Evolutionary conservation across 768 basidiomycete species (phyloP).

Genomic region (Kwoniella mangroviensis): DNA sequence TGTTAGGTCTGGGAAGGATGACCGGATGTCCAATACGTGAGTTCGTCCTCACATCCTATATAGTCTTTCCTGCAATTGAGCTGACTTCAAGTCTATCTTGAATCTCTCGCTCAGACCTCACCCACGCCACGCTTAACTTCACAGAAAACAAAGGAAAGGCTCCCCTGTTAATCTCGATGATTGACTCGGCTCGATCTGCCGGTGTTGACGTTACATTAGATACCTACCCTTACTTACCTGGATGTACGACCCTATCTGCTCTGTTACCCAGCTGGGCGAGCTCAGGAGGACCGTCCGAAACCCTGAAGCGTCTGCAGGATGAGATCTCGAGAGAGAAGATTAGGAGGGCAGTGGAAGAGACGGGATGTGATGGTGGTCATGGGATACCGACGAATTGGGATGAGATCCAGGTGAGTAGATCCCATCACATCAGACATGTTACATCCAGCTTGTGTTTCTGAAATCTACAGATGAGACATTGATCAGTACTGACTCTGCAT

Average conservation of each 20-base stretch:
- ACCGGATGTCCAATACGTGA: conserved; percentile 52
- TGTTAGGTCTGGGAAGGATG: conserved; percentile 43
- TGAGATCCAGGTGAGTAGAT: conserved; percentile 47
- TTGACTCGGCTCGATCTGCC: conserved; percentile 35
- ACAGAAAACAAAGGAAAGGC: conserved; percentile 50
- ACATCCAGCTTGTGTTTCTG: not conserved
- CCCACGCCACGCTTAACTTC: conserved; percentile 56
- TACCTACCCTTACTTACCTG: conserved; percentile 55
- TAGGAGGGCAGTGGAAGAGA: conserved; percentile 43
- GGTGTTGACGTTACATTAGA: conserved; percentile 52
- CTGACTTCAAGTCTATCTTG: too few species aligned
- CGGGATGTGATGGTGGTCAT: conserved; percentile 55
- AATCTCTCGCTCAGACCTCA: conserved; percentile 39
- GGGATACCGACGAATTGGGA: conserved; percentile 52
- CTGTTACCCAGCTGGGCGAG: conserved; percentile 53
- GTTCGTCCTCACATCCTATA: conserved; percentile 14
- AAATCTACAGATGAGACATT: not conserved
- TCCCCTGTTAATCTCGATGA: conserved; percentile 41
- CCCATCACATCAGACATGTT: not conserved
- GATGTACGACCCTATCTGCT: conserved; percentile 51
- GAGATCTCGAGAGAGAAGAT: conserved; percentile 42
- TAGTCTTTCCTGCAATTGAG: too few species aligned
- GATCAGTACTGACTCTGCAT: too few species aligned
- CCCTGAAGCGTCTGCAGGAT: conserved; percentile 44
- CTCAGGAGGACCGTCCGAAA: conserved; percentile 45